Evolutionary conservation across 1,284 basidiomycete species (phyloP), one percentile per base, ranked within the genome.

Genomic region (Tylopilus orsonianus): DNA sequence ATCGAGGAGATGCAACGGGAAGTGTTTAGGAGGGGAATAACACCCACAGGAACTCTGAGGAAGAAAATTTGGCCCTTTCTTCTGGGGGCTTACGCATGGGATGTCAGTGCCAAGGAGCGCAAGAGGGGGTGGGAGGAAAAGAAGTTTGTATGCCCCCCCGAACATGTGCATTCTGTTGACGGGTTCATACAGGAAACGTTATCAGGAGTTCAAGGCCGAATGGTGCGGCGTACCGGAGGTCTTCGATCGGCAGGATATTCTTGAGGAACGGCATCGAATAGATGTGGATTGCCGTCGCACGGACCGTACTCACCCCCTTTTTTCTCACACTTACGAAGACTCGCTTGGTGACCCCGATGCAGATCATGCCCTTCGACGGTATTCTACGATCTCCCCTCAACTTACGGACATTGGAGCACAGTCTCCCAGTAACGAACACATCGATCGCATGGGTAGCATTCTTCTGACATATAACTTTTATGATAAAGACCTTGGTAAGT

Each of bases 251-350:
- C 75, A 78, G 46, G 86, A 90, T 61, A 71, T 86, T n/a, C 60
- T 90, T n/a, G 89, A 92, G 67, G 90, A 95, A 67, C 81, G 87
- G 30, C 92, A 93, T 71, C 82, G 92, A 16, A 92, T 93, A 55
- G 87, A 97, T 62, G 95, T 99, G 43, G 97, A 99, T 64, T 98
- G 96, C 62, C 84, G 96, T 44, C 81, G 97, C 12, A 98, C 97
- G n/a, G 97, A 99, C 67, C 81, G 96, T 14, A 88, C 80, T 14
- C 93, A 97, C 54, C 82, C 90, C 0, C 75, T 97, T 42, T 99
- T 97, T 60, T 78, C 85, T 1, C 77, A 79, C 18, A 59, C 64
- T 8, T 68, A 71, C 18, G 56, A 70, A 20, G 60, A 61, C 32
- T 59, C 65, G 3, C 54, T 59, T 33, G 50, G 57, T 19, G 75